A percentile compares a stretch with the other conserved stretches of the same genome.
phyloP scores from a whole-genome alignment of 2,329 filamentous ascomycete genomes.

The Ilyonectria sp. region DNA sequence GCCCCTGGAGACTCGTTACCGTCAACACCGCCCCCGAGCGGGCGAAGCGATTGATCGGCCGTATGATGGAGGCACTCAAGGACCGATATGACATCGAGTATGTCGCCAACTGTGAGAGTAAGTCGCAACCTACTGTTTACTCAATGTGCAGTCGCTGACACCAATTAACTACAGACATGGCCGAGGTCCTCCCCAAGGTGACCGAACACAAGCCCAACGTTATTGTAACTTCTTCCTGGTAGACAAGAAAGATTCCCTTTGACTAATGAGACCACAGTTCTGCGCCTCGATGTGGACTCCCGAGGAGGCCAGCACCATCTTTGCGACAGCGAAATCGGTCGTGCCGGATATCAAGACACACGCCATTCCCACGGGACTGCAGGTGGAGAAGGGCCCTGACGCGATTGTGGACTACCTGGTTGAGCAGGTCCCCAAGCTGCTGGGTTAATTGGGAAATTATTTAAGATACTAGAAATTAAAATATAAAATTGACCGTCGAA shows the following conservation, averaged over 20 bases:
- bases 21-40: constrained; percentile 79
- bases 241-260: neutral
- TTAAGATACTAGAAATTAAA: neutral
- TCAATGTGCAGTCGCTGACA: neutral
- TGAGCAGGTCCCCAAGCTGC: constrained; percentile 55
- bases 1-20: constrained; percentile 75
- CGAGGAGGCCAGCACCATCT: constrained; percentile 63
- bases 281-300: constrained; percentile 70
- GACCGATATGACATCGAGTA: constrained; percentile 76
- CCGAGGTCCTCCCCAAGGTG: constrained; percentile 69
- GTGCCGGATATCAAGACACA: constrained; percentile 65
- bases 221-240: constrained; percentile 39
- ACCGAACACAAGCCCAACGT: constrained; percentile 52
- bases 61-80: constrained; percentile 72
- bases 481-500: neutral
- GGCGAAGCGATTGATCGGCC: constrained; percentile 74
- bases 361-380: constrained; percentile 68
- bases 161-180: constrained; percentile 58
- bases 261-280: constrained; percentile 59
- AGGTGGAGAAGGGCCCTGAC: constrained; percentile 68
- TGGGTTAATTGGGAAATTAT: constrained; percentile 9
- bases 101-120: constrained; percentile 74
- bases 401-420: constrained; percentile 68
- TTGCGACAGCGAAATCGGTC: constrained; percentile 59
- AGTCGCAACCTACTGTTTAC: neutral